Evolutionary conservation across 2,329 filamentous ascomycete species (phyloP).

Genomic region (Madurella mycetomatis): DNA sequence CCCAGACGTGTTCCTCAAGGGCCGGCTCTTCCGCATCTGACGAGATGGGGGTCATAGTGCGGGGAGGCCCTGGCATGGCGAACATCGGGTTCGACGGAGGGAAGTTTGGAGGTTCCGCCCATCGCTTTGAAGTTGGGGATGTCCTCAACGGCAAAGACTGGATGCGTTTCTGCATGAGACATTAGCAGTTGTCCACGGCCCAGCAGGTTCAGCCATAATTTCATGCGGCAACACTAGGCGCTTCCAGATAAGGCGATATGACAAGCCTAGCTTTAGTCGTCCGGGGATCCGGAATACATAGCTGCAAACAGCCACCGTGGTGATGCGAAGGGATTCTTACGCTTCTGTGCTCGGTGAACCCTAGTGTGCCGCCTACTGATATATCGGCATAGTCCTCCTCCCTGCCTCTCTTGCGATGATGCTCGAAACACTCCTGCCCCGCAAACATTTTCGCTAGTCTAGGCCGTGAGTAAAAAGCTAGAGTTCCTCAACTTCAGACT

Average conservation of each 20-base stretch:
- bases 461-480: background rate
- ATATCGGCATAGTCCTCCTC: slow-evolving; percentile 43
- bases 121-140: slow-evolving; percentile 24
- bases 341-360: slow-evolving; percentile 49
- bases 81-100: slow-evolving; percentile 16
- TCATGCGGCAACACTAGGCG: too few relatives aligned
- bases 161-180: slow-evolving; percentile 37
- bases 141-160: slow-evolving; percentile 23
- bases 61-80: slow-evolving; percentile 3
- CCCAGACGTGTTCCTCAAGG: slow-evolving; percentile 20
- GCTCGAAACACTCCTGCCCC: slow-evolving; percentile 34
- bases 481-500: background rate
- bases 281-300: background rate
- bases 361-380: slow-evolving; percentile 32
- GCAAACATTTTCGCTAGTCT: slow-evolving; percentile 35
- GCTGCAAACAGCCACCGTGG: slow-evolving; percentile 14
- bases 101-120: slow-evolving; percentile 20
- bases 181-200: slow-evolving; percentile 26
- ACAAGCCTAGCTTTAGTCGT: background rate
- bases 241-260: too few relatives aligned
- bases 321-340: slow-evolving; percentile 31
- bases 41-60: slow-evolving; percentile 15
- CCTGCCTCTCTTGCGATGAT: slow-evolving; percentile 41
- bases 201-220: background rate
- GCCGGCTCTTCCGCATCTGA: slow-evolving; percentile 32